A percentile compares a stretch with the other conserved stretches of the same genome.
These are phyloP conservation scores for Astrephomene gubernaculifera DNA, from an alignment of 139 green algal species.

Conservation along the genomic window DNA sequence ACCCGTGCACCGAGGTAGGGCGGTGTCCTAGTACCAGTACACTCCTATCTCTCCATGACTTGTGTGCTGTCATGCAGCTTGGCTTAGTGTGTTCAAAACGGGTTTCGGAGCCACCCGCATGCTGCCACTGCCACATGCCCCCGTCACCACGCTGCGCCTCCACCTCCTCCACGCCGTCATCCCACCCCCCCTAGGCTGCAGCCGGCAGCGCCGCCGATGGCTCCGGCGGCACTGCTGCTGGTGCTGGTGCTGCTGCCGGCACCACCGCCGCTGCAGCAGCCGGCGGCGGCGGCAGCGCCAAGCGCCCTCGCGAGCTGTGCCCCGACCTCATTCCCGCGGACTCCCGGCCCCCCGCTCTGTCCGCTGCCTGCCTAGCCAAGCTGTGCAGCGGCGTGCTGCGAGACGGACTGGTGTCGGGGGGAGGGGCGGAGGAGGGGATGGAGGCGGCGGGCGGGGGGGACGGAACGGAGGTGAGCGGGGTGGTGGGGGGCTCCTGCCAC, in stretches of 20 bases:
- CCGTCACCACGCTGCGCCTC: neutral
- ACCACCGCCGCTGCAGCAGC: neutral
- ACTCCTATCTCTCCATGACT: too few relatives aligned
- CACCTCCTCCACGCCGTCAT: neutral
- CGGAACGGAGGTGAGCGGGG: too few relatives aligned
- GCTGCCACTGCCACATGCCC: neutral
- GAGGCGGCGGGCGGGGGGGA: neutral
- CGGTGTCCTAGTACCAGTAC: too few relatives aligned
- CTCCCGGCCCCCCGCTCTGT: conserved; percentile 44
- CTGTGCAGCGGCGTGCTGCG: conserved; percentile 51
- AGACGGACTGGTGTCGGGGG: conserved; percentile 46
- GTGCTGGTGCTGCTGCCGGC: neutral
- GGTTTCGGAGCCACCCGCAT: too few relatives aligned
- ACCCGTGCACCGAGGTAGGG: too few relatives aligned
- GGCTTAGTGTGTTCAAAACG: too few relatives aligned
- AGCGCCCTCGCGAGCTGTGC: conserved; percentile 8
- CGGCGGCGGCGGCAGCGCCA: neutral
- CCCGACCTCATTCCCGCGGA: conserved; percentile 34
- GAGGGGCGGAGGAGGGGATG: conserved; percentile 55
- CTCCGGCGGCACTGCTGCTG: neutral
- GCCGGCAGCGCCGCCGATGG: conserved; percentile 3
- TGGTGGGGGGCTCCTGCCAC: too few relatives aligned
- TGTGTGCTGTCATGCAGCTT: too few relatives aligned
- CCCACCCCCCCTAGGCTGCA: neutral
- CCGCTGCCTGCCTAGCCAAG: conserved; percentile 35